These are phyloP conservation scores for Coleophoma eucalyptorum DNA, from an alignment of 2,329 filamentous ascomycete species.

Conservation along the genomic window DNA sequence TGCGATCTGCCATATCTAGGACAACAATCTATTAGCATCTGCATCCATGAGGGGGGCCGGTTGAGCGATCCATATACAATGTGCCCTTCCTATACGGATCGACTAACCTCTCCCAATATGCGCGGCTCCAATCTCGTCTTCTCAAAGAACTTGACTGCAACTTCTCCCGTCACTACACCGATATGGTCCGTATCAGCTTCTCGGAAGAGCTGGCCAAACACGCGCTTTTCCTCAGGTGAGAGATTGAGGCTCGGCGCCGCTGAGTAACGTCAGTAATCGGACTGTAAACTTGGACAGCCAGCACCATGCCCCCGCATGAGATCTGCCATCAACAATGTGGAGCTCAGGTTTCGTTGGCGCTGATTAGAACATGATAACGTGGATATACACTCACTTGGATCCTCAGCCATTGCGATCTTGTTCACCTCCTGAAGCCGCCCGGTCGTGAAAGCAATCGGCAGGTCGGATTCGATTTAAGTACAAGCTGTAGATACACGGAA, in stretches of 20 bases:
- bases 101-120: constrained; percentile 73
- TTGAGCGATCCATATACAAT: background rate
- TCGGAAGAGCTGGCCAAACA: constrained; percentile 89
- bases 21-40: constrained; percentile 17
- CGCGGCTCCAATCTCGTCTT: constrained; percentile 86
- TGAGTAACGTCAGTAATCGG: constrained; percentile 25
- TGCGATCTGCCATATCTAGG: constrained; percentile 96
- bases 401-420: constrained; percentile 25
- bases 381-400: constrained; percentile 31
- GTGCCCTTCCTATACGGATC: constrained; percentile 24
- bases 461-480: constrained; percentile 4
- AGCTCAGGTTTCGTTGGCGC: no score
- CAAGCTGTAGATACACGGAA: constrained; percentile 12
- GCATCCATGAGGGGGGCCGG: background rate
- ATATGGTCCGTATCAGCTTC: constrained; percentile 89
- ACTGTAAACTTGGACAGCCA: background rate
- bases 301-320: background rate
- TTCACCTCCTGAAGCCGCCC: constrained; percentile 5
- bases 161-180: constrained; percentile 91
- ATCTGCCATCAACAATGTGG: background rate
- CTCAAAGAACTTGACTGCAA: constrained; percentile 97
- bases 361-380: constrained; percentile 52
- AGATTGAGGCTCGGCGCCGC: constrained; percentile 74
- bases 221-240: constrained; percentile 85
- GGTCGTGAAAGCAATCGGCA: background rate